These are phyloP conservation scores for Toxicodendron radicans DNA, from an alignment of 345 rosid genomes.

Conservation along the genomic window DNA sequence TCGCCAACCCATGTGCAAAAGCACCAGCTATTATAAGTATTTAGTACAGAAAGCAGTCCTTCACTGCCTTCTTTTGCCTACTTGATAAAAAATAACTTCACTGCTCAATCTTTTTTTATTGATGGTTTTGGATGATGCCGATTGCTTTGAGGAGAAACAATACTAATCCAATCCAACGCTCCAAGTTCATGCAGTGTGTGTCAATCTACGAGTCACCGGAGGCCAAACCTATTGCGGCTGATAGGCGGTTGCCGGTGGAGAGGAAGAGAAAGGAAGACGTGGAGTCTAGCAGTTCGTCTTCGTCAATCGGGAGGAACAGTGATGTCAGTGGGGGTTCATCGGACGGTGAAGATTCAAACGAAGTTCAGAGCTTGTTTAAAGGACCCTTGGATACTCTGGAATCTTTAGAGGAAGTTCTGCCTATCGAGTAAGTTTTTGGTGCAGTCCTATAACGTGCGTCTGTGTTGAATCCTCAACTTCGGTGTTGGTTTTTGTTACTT, in stretches of 20 bases:
- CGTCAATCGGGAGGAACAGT: slow-evolving; percentile 18
- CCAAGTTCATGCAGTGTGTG: slow-evolving; percentile 6
- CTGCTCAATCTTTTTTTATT: background rate
- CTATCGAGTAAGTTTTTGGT: slow-evolving; percentile 29
- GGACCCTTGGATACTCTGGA: slow-evolving; percentile 41
- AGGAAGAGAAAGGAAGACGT: background rate
- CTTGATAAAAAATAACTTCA: background rate
- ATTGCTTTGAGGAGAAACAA: background rate
- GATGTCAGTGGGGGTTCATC: slow-evolving; percentile 5
- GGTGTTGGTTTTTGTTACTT: background rate
- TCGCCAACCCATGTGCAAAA: slow-evolving; percentile 10
- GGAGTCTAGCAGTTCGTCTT: slow-evolving; percentile 12
- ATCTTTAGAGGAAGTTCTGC: slow-evolving; percentile 40
- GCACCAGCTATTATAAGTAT: background rate
- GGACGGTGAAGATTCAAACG: slow-evolving; percentile 16
- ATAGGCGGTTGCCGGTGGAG: background rate
- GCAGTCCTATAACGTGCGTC: background rate
- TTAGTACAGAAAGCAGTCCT: background rate
- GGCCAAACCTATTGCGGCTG: background rate
- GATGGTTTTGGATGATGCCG: slow-evolving; percentile 15
- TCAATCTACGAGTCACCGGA: slow-evolving; percentile 15
- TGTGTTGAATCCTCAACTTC: background rate
- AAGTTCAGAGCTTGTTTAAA: slow-evolving; percentile 37
- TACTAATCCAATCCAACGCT: background rate
- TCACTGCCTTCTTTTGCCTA: background rate